Evolutionary conservation across 352 stramenopile species (phyloP).

Genomic region (Albugo laibachii): DNA sequence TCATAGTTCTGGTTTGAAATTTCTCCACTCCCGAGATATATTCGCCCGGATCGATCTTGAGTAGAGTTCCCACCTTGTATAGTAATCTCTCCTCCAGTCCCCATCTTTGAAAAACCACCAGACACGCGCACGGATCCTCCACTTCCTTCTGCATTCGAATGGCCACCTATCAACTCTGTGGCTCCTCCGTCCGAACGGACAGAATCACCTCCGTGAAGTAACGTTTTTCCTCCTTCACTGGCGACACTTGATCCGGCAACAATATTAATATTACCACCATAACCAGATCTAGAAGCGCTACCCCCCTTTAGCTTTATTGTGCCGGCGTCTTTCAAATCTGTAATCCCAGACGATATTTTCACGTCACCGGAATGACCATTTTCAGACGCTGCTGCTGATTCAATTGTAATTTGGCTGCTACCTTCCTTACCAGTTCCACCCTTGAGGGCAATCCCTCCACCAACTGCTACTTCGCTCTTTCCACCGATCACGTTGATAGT

Average conservation of each 20-base stretch:
- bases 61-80: not conserved
- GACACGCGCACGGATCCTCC: not conserved
- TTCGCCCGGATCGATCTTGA: too few relatives aligned
- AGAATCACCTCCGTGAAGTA: not conserved
- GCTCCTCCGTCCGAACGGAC: too few relatives aligned
- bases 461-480: conserved; percentile 1
- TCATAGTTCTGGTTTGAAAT: too few relatives aligned
- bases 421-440: too few relatives aligned
- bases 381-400: not conserved
- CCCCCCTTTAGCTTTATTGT: conserved; percentile 11
- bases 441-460: not conserved
- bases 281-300: conserved; percentile 27
- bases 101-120: not conserved
- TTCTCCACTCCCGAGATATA: too few relatives aligned
- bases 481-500: conserved; percentile 8
- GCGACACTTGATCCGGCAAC: not conserved
- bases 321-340: conserved; percentile 4
- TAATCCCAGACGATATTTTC: not conserved
- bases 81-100: not conserved
- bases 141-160: not conserved
- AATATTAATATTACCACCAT: conserved; percentile 18
- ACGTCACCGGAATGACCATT: not conserved
- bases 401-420: not conserved
- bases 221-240: not conserved
- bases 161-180: too few relatives aligned